phyloP scores from a whole-genome alignment of 768 basidiomycete genomes.

The Tylopilus subfusipes region DNA sequence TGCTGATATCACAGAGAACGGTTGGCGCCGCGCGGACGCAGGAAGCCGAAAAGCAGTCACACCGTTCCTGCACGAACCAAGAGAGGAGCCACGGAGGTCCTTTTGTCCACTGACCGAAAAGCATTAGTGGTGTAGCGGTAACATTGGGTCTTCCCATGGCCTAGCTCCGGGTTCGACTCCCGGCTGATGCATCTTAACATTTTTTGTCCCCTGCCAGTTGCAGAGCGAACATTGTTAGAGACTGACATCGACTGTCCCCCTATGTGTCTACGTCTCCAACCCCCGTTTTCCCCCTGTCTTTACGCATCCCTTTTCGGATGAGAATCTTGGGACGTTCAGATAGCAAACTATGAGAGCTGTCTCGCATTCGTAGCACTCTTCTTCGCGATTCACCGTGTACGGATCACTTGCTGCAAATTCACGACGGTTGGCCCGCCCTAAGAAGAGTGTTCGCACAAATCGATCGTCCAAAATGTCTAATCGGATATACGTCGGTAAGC shows the following conservation, averaged over 20 bases:
- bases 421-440: too few relatives aligned
- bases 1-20: too few relatives aligned
- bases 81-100: too few relatives aligned
- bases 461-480: neutral
- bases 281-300: neutral
- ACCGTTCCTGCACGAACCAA: too few relatives aligned
- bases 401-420: too few relatives aligned
- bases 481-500: constrained; percentile 2
- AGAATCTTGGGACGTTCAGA: neutral
- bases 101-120: too few relatives aligned
- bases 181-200: constrained; percentile 41
- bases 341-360: neutral
- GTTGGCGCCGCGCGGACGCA: too few relatives aligned
- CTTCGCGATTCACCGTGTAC: too few relatives aligned
- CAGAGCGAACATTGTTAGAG: too few relatives aligned
- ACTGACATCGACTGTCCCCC: neutral
- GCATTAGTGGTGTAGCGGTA: constrained; percentile 71
- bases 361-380: neutral
- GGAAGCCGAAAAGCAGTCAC: too few relatives aligned
- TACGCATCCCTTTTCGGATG: too few relatives aligned
- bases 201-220: neutral
- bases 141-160: constrained; percentile 86
- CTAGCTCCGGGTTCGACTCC: constrained; percentile 62
- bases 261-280: neutral
- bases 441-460: neutral